A percentile compares a stretch with the other conserved stretches of the same genome.
Evolutionary conservation across 176 grass and related monocot species (phyloP).

Genomic region (Avena eriantha): DNA sequence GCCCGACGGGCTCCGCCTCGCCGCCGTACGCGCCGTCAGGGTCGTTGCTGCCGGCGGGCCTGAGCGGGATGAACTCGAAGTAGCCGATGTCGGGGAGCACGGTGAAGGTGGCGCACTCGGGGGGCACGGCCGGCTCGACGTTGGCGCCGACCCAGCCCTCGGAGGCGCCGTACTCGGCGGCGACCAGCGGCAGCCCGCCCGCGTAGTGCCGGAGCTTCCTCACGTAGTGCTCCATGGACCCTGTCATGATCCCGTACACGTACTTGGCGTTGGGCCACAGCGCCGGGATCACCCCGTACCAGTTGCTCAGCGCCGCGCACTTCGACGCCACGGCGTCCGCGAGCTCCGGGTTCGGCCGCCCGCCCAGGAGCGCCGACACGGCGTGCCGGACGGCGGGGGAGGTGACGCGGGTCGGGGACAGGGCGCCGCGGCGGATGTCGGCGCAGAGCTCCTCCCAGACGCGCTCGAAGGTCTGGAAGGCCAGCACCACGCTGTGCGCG

Average conservation of each 20-base stretch:
- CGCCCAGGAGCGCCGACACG: conserved; percentile 55
- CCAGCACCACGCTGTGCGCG: conserved; percentile 83
- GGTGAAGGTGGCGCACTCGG: conserved; percentile 68
- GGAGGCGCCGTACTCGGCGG: conserved; percentile 85
- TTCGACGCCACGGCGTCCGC: conserved; percentile 63
- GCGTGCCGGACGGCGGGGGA: conserved; percentile 56
- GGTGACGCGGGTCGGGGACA: conserved; percentile 55
- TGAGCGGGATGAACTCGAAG: conserved; percentile 92
- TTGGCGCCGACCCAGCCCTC: conserved; percentile 86
- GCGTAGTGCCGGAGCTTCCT: conserved; percentile 91
- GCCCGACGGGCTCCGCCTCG: conserved; percentile 59
- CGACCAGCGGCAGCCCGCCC: conserved; percentile 67
- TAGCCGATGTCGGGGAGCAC: conserved; percentile 89
- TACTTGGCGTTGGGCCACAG: conserved; percentile 86
- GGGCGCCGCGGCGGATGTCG: conserved; percentile 67
- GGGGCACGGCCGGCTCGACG: conserved; percentile 63
- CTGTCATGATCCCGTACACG: conserved; percentile 93
- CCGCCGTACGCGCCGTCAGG: background rate
- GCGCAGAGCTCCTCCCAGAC: conserved; percentile 82
- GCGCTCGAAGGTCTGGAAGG: conserved; percentile 82
- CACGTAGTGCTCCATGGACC: conserved; percentile 89
- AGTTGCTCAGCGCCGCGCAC: conserved; percentile 72
- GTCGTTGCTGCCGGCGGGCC: background rate
- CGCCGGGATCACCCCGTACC: conserved; percentile 91
- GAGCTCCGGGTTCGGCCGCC: conserved; percentile 55